A percentile compares a stretch with the other conserved stretches of the same genome.
phyloP scores from a whole-genome alignment of 208 protist species.

The Tritrichomonas foetus region DNA sequence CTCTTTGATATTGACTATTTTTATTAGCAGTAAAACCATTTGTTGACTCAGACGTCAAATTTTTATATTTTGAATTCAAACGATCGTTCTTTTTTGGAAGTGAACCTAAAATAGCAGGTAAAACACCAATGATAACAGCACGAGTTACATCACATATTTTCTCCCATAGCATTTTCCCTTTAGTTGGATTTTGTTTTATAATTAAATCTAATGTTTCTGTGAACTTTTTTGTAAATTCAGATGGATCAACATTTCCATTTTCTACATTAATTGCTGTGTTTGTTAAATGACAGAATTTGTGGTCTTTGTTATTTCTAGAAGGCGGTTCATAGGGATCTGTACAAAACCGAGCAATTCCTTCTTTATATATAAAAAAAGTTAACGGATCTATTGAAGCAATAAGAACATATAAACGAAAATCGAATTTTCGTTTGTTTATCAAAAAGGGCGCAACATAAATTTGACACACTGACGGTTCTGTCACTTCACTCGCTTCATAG shows the following conservation, averaged over 20 bases:
- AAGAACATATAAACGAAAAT: conserved; percentile 53
- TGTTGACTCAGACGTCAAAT: too few species aligned
- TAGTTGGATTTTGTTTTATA: background rate
- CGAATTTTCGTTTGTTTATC: conserved; percentile 52
- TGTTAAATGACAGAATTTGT: conserved; percentile 42
- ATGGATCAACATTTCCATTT: background rate
- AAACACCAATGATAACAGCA: background rate
- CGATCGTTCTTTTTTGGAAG: background rate
- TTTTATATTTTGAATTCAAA: too few species aligned
- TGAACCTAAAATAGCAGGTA: background rate
- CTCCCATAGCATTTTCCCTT: background rate
- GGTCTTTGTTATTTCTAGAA: background rate
- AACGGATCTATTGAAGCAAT: conserved; percentile 46
- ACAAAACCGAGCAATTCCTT: conserved; percentile 46
- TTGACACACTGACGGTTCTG: conserved; percentile 18
- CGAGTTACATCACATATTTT: background rate
- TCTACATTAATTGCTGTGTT: conserved; percentile 38
- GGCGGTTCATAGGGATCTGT: conserved; percentile 43
- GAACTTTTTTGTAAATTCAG: background rate
- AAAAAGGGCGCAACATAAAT: conserved; percentile 49
- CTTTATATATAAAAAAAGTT: conserved; percentile 47
- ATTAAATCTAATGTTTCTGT: background rate
- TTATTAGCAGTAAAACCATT: too few species aligned
- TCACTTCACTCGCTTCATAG: background rate
- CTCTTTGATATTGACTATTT: too few species aligned